These are phyloP conservation scores for Zangia roseola DNA, from an alignment of 768 basidiomycete species.

Conservation along the genomic window DNA sequence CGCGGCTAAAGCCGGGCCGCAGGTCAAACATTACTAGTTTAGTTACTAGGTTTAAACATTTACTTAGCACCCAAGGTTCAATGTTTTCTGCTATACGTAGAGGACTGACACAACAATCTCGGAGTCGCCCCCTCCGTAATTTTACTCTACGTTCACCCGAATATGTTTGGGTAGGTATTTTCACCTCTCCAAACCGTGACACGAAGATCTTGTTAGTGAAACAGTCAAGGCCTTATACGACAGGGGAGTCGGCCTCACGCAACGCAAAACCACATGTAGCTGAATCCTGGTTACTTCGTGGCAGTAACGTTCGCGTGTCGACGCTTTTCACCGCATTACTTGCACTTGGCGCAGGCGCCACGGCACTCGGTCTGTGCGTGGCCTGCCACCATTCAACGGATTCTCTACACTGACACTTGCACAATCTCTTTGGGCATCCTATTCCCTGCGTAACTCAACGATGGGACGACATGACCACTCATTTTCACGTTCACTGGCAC, in stretches of 20 bases:
- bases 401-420: not conserved
- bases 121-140: not conserved
- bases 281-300: conserved; percentile 8
- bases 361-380: conserved; percentile 45
- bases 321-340: conserved; percentile 40
- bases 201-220: not conserved
- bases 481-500: no score
- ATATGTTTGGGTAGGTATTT: not conserved
- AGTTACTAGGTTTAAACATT: no score
- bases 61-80: no score
- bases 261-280: not conserved
- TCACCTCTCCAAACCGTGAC: not conserved
- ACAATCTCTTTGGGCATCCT: no score
- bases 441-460: no score
- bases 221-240: conserved; percentile 9
- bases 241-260: conserved; percentile 7
- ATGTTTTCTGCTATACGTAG: conserved; percentile 7
- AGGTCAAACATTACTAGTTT: no score
- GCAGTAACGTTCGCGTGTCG: conserved; percentile 33
- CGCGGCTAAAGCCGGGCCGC: no score
- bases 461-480: no score
- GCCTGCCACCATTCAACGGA: not conserved
- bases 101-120: conserved; percentile 1
- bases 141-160: not conserved
- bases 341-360: conserved; percentile 37